These are phyloP conservation scores for Linnemannia elongata DNA, from an alignment of 192 early-diverging fungal species.

Conservation along the genomic window DNA sequence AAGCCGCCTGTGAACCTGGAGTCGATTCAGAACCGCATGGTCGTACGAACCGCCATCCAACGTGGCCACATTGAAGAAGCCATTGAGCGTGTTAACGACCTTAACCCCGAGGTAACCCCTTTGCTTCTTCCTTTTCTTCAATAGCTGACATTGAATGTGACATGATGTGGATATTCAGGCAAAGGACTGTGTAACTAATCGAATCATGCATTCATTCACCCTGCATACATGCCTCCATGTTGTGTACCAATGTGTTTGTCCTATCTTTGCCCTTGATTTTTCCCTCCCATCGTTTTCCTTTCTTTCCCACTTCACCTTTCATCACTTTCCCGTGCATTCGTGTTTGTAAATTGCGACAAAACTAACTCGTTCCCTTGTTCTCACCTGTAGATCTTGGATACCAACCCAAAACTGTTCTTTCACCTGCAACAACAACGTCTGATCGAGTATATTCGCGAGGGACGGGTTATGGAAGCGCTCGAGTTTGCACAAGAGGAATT, in stretches of 20 bases:
- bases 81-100: slow-evolving; percentile 97
- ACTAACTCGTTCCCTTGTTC: background rate
- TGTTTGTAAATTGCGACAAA: background rate
- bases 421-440: slow-evolving; percentile 97
- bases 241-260: background rate
- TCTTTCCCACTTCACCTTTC: background rate
- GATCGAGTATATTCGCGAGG: slow-evolving; percentile 93
- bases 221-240: background rate
- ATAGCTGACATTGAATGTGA: background rate
- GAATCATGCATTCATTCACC: slow-evolving; percentile 1
- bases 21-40: slow-evolving; percentile 95
- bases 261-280: background rate
- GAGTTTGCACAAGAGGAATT: slow-evolving; percentile 98
- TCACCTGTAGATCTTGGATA: slow-evolving; percentile 85
- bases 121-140: background rate
- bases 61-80: slow-evolving; percentile 92
- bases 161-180: background rate
- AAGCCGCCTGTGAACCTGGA: slow-evolving; percentile 84
- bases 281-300: background rate
- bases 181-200: slow-evolving; percentile 22
- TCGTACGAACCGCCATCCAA: slow-evolving; percentile 93
- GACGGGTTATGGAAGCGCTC: slow-evolving; percentile 85
- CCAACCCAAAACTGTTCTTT: slow-evolving; percentile 94
- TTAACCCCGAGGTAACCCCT: slow-evolving; percentile 93
- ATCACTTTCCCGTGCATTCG: slow-evolving; percentile 17